Evolutionary conservation across 345 rosid species (phyloP), one percentile per base, ranked within the genome.

Genomic region (Combretum micranthum): DNA sequence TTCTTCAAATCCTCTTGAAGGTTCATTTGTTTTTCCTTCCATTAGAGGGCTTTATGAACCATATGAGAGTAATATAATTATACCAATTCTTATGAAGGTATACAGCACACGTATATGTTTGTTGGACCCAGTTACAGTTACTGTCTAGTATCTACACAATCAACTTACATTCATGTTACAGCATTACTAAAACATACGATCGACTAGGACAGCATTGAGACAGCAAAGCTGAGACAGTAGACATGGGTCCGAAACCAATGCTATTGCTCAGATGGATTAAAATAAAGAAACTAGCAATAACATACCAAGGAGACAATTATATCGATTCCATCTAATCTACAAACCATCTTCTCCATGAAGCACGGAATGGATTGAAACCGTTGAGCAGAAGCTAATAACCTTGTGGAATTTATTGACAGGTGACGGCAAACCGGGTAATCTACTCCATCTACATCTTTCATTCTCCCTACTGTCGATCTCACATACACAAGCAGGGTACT

Each of bases 351-450:
- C 80, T 2, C 51, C 67, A 44, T 37, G 56, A 21, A 85, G 75
- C 48, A 85, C 48, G 23, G 68, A 73, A 20, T 20, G 66, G 57
- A 79, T 72, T 0, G 85, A 78, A 25, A 87, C 82, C 0, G 72
- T 64, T 9, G 97, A 90, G 59, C 86, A 85, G 55, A 85, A 90
- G 71, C 84, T 83, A 64, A 87, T 72, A 65, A 90, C 86, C 62
- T 87, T 85, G 63, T 85, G 97, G 60, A 87, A 87, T 79, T 90
- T 79, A 56, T 87, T 90, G 25, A 90, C 88, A 3, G 87, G 93
- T 4, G 75, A 85, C 17, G 90, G 85, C 79, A 85, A 73, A 12
- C 22, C 76, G 17, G 96, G 97, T 52, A 90, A 52, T 69, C 76
- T 83, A 75, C 87, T 78, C 97, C 97, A 87, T 53, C 74, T 72